Conservation (phyloP, 2,329 filamentous ascomycete genomes). For the Arthroderma sp. region DNA sequence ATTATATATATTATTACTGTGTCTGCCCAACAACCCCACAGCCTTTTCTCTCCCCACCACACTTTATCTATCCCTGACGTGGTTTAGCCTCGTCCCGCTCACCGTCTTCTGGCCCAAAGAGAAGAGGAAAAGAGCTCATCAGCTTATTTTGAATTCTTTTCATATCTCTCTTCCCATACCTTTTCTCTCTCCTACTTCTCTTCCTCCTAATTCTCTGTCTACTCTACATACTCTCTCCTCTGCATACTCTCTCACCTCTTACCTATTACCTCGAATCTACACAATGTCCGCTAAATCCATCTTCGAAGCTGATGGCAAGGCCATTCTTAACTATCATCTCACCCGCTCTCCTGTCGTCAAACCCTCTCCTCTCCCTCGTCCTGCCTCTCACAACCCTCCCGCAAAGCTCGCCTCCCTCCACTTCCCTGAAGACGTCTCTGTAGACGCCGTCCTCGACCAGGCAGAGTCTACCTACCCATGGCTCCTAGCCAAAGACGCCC, state of each 20-base stretch:
- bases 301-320: constrained; percentile 98
- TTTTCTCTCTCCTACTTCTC: constrained; percentile 10
- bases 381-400: constrained; percentile 81
- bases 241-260: neutral
- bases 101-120: neutral
- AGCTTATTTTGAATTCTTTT: neutral
- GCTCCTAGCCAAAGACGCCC: constrained; percentile 69
- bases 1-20: too few species aligned
- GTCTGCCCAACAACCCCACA: too few species aligned
- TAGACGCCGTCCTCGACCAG: constrained; percentile 78
- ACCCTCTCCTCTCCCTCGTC: constrained; percentile 77
- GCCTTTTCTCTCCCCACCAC: too few species aligned
- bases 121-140: neutral
- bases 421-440: constrained; percentile 78
- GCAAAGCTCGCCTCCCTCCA: constrained; percentile 81
- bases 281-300: constrained; percentile 94
- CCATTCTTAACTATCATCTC: constrained; percentile 99
- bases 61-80: too few species aligned
- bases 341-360: constrained; percentile 95
- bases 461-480: constrained; percentile 95
- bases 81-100: too few species aligned
- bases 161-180: constrained; percentile 3
- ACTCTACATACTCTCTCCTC: neutral
- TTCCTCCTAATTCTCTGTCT: constrained; percentile 10
- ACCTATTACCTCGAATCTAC: constrained; percentile 9